Base-by-base conservation (phyloP, 768 basidiomycete species). In the Phallus indusiatus region DNA sequence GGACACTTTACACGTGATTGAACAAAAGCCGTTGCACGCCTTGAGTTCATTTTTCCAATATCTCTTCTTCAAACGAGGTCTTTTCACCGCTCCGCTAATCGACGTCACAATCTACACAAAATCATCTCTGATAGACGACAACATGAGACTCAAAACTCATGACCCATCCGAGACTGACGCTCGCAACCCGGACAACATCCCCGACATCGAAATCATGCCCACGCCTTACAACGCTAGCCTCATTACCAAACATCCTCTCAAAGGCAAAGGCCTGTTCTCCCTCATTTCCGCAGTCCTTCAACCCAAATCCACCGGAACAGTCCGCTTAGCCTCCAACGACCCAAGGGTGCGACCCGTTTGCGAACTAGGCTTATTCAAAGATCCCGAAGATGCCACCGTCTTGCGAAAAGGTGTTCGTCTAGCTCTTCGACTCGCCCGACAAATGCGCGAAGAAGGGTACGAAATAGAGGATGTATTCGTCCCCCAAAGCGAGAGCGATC, bases 21-120 rank as follows among this genome's bases (percentile, higher is more conserved):
- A 14, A n/a, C n/a, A 14, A 42, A 12, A n/a, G 4, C 42, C 42
- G 14, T 42, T 12, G 42, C 4, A 14, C 22, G 66, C 70, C 17
- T 20, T 74, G 21, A 42, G 62, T n/a, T 69, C 74, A 53, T 54
- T 75, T 5, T 37, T 72, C 53, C 65, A 64, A 34, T 75, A 75
- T 60, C 24, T 73, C 18, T 59, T 71, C 28, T 65, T 63, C 42
- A 73, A 73, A 10, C 70, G 64, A 14, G 75, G 74, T 11, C 61
- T 73, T 37, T 62, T 75, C 37, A 61, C 67, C 33, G 57, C 62
- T 7, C 71, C 72, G 2, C 61, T 70, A 12, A 54, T 69, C n/a
- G 69, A 73, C 50, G 57, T 67, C 18, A 64, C 68, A 17, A 67
- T 75, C n/a, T 70, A 72, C 56, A 59, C 67, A 17, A 66, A 60